Conservation (phyloP, 129 eudicot species). For the Flaveria trinervia region DNA sequence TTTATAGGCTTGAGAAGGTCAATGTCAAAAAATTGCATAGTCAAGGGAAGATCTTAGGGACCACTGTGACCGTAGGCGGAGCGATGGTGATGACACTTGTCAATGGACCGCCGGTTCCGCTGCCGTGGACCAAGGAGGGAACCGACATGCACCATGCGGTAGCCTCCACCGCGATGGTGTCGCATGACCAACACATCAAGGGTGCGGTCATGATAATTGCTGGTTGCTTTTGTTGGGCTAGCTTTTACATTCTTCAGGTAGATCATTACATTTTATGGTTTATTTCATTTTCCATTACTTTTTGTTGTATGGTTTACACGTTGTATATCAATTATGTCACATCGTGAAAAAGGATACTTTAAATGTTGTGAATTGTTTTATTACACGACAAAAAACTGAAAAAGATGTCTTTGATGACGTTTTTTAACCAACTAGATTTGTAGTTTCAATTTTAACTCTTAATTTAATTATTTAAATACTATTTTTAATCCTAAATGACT, state of each 20-base stretch:
- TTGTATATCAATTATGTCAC: constrained; percentile 11
- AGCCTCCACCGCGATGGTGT: constrained; percentile 22
- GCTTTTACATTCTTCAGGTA: constrained; percentile 47
- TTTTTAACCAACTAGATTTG: not conserved
- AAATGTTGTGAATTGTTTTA: not conserved
- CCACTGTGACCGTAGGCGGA: constrained; percentile 76
- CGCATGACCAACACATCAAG: constrained; percentile 46
- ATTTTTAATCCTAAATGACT: too few species aligned
- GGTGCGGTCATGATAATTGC: constrained; percentile 74
- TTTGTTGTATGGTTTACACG: constrained; percentile 7
- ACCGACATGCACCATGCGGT: constrained; percentile 17
- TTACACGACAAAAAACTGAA: not conserved
- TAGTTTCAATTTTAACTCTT: not conserved
- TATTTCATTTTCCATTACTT: constrained; percentile 11
- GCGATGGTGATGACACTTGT: constrained; percentile 86
- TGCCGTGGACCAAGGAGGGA: constrained; percentile 57
- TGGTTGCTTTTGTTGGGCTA: constrained; percentile 75
- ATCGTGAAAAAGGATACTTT: not conserved
- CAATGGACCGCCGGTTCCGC: constrained; percentile 56
- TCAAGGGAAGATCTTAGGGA: constrained; percentile 77
- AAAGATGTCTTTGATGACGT: not conserved
- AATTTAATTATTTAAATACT: not conserved
- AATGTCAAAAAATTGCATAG: constrained; percentile 54
- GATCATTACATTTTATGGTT: constrained; percentile 1
- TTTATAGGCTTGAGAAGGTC: constrained; percentile 69